These are phyloP conservation scores for Chenopodium formosanum DNA, from an alignment of 148 eudicot genomes.

Conservation along the genomic window DNA sequence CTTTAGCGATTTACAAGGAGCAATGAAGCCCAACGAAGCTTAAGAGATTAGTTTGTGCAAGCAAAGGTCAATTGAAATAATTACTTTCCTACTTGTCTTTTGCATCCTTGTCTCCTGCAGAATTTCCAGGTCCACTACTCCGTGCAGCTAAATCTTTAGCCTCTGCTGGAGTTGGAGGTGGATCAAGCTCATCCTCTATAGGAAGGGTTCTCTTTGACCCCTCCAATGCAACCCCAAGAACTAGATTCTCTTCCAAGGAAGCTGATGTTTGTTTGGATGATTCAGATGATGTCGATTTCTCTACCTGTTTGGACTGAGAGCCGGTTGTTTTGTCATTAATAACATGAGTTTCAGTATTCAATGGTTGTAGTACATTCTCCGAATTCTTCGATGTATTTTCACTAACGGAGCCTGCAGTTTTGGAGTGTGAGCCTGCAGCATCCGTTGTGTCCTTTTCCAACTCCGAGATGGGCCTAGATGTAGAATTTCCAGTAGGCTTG, in stretches of 20 bases:
- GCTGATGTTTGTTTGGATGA: conserved; percentile 41
- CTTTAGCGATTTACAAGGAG: conserved; percentile 21
- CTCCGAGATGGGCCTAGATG: conserved; percentile 26
- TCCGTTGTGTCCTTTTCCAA: conserved; percentile 11
- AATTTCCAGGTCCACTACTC: conserved; percentile 41
- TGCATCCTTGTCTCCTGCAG: conserved; percentile 46
- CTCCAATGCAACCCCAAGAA: conserved; percentile 92
- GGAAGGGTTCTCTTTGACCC: conserved; percentile 95
- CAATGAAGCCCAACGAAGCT: conserved; percentile 17
- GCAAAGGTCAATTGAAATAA: conserved; percentile 6
- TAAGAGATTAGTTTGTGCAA: conserved; percentile 3
- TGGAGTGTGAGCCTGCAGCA: conserved; percentile 9
- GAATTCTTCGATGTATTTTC: conserved; percentile 20
- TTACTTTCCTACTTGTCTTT: conserved; percentile 31
- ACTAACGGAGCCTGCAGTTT: conserved; percentile 2
- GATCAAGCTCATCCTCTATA: conserved; percentile 61
- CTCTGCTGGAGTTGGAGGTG: conserved; percentile 42
- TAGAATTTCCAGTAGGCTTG: conserved; percentile 26
- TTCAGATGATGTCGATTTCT: conserved; percentile 27
- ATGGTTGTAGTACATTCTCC: conserved; percentile 9
- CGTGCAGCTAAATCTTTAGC: conserved; percentile 53
- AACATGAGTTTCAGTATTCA: conserved; percentile 4
- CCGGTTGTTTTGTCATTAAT: conserved; percentile 26
- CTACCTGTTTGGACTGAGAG: conserved; percentile 36
- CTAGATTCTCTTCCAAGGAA: conserved; percentile 77